Evolutionary conservation across 176 grass and related monocot genomes (phyloP).

Genomic region (Urochloa ruziziensis): DNA sequence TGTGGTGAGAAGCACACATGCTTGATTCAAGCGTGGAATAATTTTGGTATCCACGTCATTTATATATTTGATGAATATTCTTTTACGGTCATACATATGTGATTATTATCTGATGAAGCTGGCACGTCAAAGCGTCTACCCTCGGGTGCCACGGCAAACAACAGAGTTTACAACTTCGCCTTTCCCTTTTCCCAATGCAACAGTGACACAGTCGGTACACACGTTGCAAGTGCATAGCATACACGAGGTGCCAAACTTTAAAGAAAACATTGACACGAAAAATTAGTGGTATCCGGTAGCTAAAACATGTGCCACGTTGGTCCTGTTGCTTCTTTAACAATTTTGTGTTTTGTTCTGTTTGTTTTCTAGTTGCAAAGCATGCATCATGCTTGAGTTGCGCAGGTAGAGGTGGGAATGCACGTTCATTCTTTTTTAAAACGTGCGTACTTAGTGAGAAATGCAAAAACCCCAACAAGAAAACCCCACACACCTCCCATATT

Average conservation of each 20-base stretch:
- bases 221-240: background rate
- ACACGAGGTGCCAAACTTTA: background rate
- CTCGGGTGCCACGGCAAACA: background rate
- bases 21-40: background rate
- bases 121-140: background rate
- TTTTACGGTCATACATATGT: background rate
- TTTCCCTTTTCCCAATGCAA: background rate
- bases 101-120: background rate
- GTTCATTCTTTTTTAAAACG: too few species aligned
- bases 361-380: background rate
- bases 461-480: too few species aligned
- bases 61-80: background rate
- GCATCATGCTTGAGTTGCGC: background rate
- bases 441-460: too few species aligned
- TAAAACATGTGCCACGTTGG: too few species aligned
- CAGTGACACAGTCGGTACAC: background rate
- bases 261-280: background rate
- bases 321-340: background rate
- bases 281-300: background rate
- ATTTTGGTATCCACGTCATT: background rate
- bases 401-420: too few species aligned
- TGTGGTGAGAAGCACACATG: background rate
- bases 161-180: background rate
- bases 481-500: too few species aligned
- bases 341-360: too few species aligned